Evolutionary conservation across 2,329 filamentous ascomycete species (phyloP), one percentile per base, ranked within the genome.

Genomic region (Calonectria montana): DNA sequence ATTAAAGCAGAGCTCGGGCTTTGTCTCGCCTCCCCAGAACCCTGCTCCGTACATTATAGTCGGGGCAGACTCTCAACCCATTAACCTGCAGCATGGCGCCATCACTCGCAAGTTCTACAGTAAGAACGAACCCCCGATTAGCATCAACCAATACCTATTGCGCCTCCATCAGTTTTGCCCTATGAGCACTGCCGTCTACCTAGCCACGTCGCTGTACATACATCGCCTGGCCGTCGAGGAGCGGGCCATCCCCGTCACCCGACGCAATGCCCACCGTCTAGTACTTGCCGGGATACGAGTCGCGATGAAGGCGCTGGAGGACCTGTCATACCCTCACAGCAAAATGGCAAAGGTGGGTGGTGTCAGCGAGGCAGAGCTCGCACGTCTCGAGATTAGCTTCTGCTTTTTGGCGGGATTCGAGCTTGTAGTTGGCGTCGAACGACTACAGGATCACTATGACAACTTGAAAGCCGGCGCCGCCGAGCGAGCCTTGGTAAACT

Each of bases 101-200:
- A 94, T 98, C 75, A 95, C 94, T 21, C 92, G 95, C 76, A 97
- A 97, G 79, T 99, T 99, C 84, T 97, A 97, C 86, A 96, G 94
- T 75, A 98, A 97, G 82, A 91, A 92, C 63, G 91, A 95, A 18
- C 96, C 97, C 23, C 92, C 94, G 13, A 96, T 98, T 75, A 89
- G 91, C 41, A 88, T 98, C 57, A 91, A 93, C 79, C 93, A 97
- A 74, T 99, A 98, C 81, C 89, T 98, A 27, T 87, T 92, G 78
- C 94, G 96, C 18, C 90, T 98, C 70, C 96, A 98, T 84, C 91
- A 91, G 70, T 98, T 94, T 85, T 98, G 96, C 80, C 96, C 97
- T 4, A 95, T 98, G 90, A 97, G 94, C 73, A 95, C 96, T 0
- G 96, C 93, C 27, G 96, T 98, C 12, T 98, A 98, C 84, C 91